Evolutionary conservation across 768 basidiomycete genomes (phyloP).

Genomic region (Thelephora aurantiotincta): DNA sequence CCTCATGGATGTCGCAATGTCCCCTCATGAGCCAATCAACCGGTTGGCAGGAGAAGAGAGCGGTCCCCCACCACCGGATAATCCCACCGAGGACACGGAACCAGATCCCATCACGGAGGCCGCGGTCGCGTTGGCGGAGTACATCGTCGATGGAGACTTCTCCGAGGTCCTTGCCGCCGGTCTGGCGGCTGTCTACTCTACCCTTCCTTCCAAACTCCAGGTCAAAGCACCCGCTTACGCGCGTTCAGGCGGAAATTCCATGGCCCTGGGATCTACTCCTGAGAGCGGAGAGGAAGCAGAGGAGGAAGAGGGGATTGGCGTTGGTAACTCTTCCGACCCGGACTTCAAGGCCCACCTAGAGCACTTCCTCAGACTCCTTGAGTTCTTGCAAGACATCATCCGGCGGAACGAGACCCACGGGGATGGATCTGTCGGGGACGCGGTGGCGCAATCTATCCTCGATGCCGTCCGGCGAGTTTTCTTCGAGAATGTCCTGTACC

Average conservation of each 20-base stretch:
- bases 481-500: slow-evolving; percentile 86
- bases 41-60: slow-evolving; percentile 23
- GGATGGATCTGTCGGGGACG: slow-evolving; percentile 52
- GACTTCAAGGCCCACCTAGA: slow-evolving; percentile 75
- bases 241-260: slow-evolving; percentile 33
- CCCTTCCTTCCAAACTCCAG: slow-evolving; percentile 77
- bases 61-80: background rate
- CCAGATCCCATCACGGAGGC: slow-evolving; percentile 72
- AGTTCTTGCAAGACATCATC: slow-evolving; percentile 85
- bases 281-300: slow-evolving; percentile 37
- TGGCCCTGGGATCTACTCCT: slow-evolving; percentile 59
- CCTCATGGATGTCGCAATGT: slow-evolving; percentile 92
- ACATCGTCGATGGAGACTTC: slow-evolving; percentile 93
- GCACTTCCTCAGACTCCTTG: slow-evolving; percentile 80
- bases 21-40: slow-evolving; percentile 42
- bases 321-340: slow-evolving; percentile 62
- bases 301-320: slow-evolving; percentile 40
- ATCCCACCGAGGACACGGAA: slow-evolving; percentile 12
- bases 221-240: slow-evolving; percentile 34
- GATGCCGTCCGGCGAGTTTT: slow-evolving; percentile 77
- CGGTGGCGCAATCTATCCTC: slow-evolving; percentile 73
- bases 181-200: slow-evolving; percentile 82
- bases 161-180: slow-evolving; percentile 95
- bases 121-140: slow-evolving; percentile 78
- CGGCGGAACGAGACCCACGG: slow-evolving; percentile 38